Evolutionary conservation across 2,329 filamentous ascomycete species (phyloP), one percentile per base, ranked within the genome.

Genomic region (Microdochium trichocladiopsis): DNA sequence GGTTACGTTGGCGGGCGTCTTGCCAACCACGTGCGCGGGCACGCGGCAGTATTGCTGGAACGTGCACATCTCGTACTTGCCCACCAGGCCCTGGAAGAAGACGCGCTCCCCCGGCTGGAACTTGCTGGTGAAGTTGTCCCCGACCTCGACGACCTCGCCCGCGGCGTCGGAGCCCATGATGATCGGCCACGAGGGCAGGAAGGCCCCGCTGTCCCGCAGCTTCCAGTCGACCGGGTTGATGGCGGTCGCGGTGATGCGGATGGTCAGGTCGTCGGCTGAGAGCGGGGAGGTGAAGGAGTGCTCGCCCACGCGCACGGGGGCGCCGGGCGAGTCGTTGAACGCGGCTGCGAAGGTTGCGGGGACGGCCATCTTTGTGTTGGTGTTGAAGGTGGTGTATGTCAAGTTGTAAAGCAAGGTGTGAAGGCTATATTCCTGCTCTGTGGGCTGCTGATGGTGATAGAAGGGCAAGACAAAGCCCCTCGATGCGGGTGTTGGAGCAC

Each of bases 11-110:
- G 45, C 49, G 2, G 69, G 69, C 0, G 66, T 66, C 52, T 65
- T 66, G 23, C 56, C 62, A 1, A 68, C 58, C 1, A 70, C 58
- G 8, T 57, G 58, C 0, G 64, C 65, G 2, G 64, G 63, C 52
- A 68, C 65, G 43, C 63, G 64, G 57, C 62, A 62, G 53, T 69
- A 71, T 50, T 70, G 63, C 55, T 71, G 69, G 56, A 70, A 70
- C 1, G 67, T 68, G 2, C 56, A 61, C 2, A 56, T 55, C 45
- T 66, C 56, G 24, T 61, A 59, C 21, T 62, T 60, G 21, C 57
- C 59, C 4, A 69, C 52, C 16, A 68, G 66, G 4, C 67, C 67
- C 48, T 66, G 63, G 57, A 70, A 70, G 58, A 69, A 67, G 25
- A 66, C 61, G 11, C 62, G 58, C 47, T 64, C 62, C 48, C 63